phyloP scores from a whole-genome alignment of 2,329 filamentous ascomycete genomes.

The Aspergillus neotritici region DNA sequence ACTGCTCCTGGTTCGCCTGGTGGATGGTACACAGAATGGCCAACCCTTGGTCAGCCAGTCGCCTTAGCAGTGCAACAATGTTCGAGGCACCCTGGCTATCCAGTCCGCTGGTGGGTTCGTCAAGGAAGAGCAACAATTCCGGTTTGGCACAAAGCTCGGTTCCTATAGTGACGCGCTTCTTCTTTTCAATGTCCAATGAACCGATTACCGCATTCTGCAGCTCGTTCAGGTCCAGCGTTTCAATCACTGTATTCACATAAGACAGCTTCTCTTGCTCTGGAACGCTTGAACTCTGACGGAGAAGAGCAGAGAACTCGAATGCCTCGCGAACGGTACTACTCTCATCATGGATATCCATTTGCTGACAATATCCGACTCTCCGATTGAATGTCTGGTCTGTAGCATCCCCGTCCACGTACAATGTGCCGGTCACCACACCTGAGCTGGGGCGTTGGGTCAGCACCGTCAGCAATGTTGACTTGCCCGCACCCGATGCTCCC shows the following conservation, averaged over 20 bases:
- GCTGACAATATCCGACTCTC: constrained; percentile 62
- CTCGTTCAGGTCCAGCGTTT: constrained; percentile 54
- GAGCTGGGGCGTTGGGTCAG: constrained; percentile 61
- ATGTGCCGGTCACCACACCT: constrained; percentile 56
- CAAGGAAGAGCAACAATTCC: constrained; percentile 59
- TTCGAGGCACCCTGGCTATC: constrained; percentile 60
- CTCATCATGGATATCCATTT: constrained; percentile 62
- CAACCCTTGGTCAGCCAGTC: constrained; percentile 56
- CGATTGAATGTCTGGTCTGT: constrained; percentile 57
- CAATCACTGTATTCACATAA: constrained; percentile 58
- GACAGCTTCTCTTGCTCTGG: constrained; percentile 53
- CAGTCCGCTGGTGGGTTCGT: constrained; percentile 61
- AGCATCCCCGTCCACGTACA: constrained; percentile 57
- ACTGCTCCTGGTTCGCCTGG: constrained; percentile 59
- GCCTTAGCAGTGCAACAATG: constrained; percentile 59
- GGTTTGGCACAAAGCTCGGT: constrained; percentile 63
- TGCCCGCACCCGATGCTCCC: constrained; percentile 70
- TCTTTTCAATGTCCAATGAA: constrained; percentile 58
- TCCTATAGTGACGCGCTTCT: constrained; percentile 63
- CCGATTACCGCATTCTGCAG: constrained; percentile 58
- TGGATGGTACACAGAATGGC: constrained; percentile 66
- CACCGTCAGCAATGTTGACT: constrained; percentile 60
- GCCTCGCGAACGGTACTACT: constrained; percentile 61
- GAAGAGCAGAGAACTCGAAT: constrained; percentile 58
- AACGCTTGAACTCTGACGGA: constrained; percentile 50